phyloP scores from a whole-genome alignment of 352 stramenopile genomes.

The Ochromonadaceae sp. region DNA sequence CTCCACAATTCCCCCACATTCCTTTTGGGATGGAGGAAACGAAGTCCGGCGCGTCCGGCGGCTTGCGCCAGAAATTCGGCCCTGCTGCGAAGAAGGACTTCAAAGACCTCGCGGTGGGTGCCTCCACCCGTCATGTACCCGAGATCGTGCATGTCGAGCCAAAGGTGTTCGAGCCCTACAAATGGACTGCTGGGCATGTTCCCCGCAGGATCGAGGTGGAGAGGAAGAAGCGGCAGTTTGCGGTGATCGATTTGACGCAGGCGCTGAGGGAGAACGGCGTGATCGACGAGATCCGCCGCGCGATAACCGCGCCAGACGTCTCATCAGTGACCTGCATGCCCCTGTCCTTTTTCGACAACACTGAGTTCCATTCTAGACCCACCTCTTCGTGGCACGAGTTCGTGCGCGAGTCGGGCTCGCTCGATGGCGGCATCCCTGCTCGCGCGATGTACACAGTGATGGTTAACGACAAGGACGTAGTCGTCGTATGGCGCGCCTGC shows the following conservation, averaged over 20 bases:
- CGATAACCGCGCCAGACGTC: too few relatives aligned
- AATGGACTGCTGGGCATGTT: constrained; percentile 17
- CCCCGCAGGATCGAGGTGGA: constrained; percentile 39
- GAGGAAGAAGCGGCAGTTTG: constrained; percentile 34
- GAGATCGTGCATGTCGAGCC: too few relatives aligned
- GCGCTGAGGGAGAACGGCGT: constrained; percentile 24
- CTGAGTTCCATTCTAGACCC: background rate
- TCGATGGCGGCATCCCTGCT: background rate
- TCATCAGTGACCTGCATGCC: background rate
- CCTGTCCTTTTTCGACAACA: constrained; percentile 29
- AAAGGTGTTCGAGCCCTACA: constrained; percentile 9
- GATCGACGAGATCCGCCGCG: background rate
- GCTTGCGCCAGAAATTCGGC: too few relatives aligned
- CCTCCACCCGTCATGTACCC: too few relatives aligned
- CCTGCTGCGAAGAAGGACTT: too few relatives aligned
- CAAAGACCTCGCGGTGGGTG: too few relatives aligned
- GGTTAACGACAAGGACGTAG: too few relatives aligned
- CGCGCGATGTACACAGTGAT: background rate
- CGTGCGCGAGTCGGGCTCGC: background rate
- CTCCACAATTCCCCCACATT: too few relatives aligned
- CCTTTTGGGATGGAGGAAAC: too few relatives aligned
- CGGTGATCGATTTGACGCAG: constrained; percentile 27
- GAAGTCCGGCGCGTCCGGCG: too few relatives aligned
- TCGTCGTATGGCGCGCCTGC: too few relatives aligned
- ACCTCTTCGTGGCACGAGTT: background rate